Evolutionary conservation across 495 filamentous ascomycete genomes (phyloP), one percentile per base, ranked within the genome.

Genomic region (Aspergillus cristatus): DNA sequence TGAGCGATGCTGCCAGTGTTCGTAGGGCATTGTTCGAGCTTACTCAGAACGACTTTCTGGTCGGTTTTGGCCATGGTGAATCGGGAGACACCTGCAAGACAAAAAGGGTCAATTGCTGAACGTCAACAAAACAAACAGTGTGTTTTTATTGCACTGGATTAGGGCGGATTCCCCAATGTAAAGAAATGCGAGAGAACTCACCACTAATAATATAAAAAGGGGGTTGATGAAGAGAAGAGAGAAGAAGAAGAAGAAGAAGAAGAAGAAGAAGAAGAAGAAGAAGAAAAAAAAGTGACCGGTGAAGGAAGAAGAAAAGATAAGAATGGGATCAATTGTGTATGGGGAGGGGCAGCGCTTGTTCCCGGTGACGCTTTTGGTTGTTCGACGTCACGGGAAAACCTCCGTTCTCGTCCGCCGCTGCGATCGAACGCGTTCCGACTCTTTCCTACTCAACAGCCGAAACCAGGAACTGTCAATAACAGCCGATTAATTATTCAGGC

Each of bases 11-110:
- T 24, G 20, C 20, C 32, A 34, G 30, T 35, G 37, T 29, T 10
- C 11, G 13, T 16, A 15, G n/a, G n/a, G n/a, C n/a, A 28, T 18
- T 22, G 22, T 20, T 16, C 10, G 42, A 45, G 72, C 79, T 58
- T 80, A 91, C 85, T 90, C 62, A 98, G 72, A 58, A 84, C 91
- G 49, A 82, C 84, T 70, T 96, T 98, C 41, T 96, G 86, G 55
- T 89, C 79, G 57, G 89, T 82, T 48, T 76, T 64, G 51, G 76
- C 76, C 84, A 89, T 91, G 49, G 54, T 69, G 60, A 49, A 50
- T 47, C 41, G 36, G 38, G 29, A 38, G 46, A 48, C 34, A 53
- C 46, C 40, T 32, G 48, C 51, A 32, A 26, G 44, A 41, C 41
- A 47, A 24, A 8, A 4, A 4, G 35, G 15, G 38, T 55, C 53